Evolutionary conservation across 208 protist species (phyloP).

Genomic region (Sergeia podlipaevii): DNA sequence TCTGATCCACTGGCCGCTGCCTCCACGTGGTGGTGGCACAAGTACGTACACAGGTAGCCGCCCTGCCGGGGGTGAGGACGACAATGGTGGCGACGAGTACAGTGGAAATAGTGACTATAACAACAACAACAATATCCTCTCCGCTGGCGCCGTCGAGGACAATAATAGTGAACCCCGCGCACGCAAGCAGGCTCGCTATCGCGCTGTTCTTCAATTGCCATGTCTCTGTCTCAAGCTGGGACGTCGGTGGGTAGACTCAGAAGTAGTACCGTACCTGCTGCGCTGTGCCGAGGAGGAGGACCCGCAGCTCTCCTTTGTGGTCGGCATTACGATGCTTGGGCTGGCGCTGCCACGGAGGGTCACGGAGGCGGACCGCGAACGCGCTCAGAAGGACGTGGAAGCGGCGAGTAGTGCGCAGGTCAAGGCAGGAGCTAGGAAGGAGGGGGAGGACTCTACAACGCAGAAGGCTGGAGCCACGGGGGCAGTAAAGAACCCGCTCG

Average conservation of each 20-base stretch:
- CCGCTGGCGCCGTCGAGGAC: slow-evolving; percentile 31
- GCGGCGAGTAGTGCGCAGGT: not conserved
- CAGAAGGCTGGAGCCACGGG: not conserved
- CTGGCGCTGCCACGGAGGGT: slow-evolving; percentile 17
- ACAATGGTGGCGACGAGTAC: slow-evolving; percentile 5
- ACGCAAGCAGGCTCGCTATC: slow-evolving; percentile 39
- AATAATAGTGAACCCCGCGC: slow-evolving; percentile 41
- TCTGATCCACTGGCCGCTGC: slow-evolving; percentile 68
- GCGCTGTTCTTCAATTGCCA: slow-evolving; percentile 58
- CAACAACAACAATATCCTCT: slow-evolving; percentile 13
- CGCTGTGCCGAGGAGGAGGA: slow-evolving; percentile 81
- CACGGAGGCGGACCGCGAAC: not conserved
- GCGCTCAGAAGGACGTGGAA: not conserved
- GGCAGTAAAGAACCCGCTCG: too few species aligned
- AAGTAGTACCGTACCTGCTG: slow-evolving; percentile 71
- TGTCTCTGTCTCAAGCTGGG: slow-evolving; percentile 47
- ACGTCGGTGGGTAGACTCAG: slow-evolving; percentile 34
- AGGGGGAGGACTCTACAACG: not conserved
- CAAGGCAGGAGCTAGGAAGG: too few species aligned
- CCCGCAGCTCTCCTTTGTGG: slow-evolving; percentile 45
- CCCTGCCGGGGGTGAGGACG: slow-evolving; percentile 1
- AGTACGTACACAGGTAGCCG: not conserved
- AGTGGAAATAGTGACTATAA: slow-evolving; percentile 7
- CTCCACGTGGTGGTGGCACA: slow-evolving; percentile 12
- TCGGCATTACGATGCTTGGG: slow-evolving; percentile 47